Evolutionary conservation across 2,329 filamentous ascomycete genomes (phyloP).

Genomic region (Sphaceloma murrayae): DNA sequence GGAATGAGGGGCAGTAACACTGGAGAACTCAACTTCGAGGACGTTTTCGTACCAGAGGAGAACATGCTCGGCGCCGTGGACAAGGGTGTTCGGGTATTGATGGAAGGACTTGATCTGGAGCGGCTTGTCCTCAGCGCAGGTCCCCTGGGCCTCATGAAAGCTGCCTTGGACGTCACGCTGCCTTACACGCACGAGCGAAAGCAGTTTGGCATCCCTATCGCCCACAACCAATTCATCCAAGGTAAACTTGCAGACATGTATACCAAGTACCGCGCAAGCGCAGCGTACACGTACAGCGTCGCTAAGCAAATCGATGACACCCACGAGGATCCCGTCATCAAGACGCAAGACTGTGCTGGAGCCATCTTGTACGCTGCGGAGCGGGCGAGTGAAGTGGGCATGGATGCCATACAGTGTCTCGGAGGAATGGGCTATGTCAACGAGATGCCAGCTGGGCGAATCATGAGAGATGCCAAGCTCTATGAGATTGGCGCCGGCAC

Average conservation of each 20-base stretch:
- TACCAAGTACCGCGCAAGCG: slow-evolving; percentile 74
- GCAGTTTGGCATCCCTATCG: slow-evolving; percentile 81
- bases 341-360: slow-evolving; percentile 87
- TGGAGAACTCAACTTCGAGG: slow-evolving; percentile 82
- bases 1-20: slow-evolving; percentile 97
- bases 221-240: slow-evolving; percentile 86
- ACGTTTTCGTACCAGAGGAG: slow-evolving; percentile 76
- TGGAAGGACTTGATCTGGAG: slow-evolving; percentile 94
- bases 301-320: slow-evolving; percentile 68
- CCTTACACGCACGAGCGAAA: slow-evolving; percentile 83
- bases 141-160: slow-evolving; percentile 90
- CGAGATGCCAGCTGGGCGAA: slow-evolving; percentile 80
- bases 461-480: slow-evolving; percentile 68
- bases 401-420: slow-evolving; percentile 85
- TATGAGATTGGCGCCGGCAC: slow-evolving; percentile 98
- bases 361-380: slow-evolving; percentile 91
- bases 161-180: slow-evolving; percentile 71
- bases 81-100: slow-evolving; percentile 77
- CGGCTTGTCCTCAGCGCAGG: slow-evolving; percentile 84
- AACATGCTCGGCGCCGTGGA: slow-evolving; percentile 74
- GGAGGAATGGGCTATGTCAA: slow-evolving; percentile 75
- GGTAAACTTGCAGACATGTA: slow-evolving; percentile 96
- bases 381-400: slow-evolving; percentile 72
- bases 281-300: slow-evolving; percentile 80
- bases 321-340: slow-evolving; percentile 41